Percentiles rank a stretch among this genome's conserved stretches.
Evolutionary conservation across 1,284 basidiomycete genomes (phyloP).

Genomic region (Boletus semigastroideus): DNA sequence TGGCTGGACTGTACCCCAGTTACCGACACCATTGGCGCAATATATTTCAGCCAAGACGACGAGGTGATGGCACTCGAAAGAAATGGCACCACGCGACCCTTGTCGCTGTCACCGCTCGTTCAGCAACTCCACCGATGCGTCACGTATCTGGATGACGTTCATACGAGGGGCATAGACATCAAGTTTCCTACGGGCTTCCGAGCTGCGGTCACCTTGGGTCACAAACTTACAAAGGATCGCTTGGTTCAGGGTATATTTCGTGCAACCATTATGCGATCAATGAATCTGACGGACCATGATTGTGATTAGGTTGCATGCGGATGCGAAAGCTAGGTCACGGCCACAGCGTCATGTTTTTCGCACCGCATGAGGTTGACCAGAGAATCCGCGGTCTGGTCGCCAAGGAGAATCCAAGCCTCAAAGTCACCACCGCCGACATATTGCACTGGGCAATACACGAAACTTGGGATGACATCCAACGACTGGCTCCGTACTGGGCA

Average conservation of each 20-base stretch:
- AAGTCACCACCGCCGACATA: neutral
- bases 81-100: neutral
- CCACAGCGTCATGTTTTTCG: neutral
- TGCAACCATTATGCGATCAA: no score
- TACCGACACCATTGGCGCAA: neutral
- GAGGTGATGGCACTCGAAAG: neutral
- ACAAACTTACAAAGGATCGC: neutral
- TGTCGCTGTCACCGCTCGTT: neutral
- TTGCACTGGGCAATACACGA: neutral
- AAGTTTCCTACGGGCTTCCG: neutral
- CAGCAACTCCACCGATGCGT: neutral
- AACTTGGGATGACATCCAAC: neutral
- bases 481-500: neutral
- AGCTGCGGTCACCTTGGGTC: neutral
- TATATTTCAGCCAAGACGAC: neutral
- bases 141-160: neutral
- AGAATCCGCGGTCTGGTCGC: neutral
- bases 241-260: neutral
- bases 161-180: neutral
- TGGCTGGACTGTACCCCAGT: neutral
- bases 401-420: neutral
- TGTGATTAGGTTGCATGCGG: conserved; percentile 3
- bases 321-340: neutral
- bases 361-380: neutral
- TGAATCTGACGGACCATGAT: neutral